A percentile compares a stretch with the other conserved stretches of the same genome.
These are phyloP conservation scores for Thalassiosira exigua DNA, from an alignment of 352 stramenopile species.

Conservation along the genomic window DNA sequence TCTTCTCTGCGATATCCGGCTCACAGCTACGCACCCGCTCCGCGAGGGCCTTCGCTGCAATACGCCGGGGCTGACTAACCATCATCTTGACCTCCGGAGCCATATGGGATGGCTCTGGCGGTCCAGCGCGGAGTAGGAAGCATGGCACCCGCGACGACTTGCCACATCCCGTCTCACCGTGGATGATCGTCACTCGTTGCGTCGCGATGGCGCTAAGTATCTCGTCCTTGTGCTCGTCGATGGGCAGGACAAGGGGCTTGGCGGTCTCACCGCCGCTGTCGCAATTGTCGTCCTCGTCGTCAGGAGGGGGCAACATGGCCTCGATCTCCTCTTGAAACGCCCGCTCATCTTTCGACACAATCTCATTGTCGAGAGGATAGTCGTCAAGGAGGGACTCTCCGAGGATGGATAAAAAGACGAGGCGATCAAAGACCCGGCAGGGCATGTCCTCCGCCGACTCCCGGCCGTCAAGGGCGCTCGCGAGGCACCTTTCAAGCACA, in stretches of 20 bases:
- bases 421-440: slow-evolving; percentile 30
- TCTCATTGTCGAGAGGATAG: slow-evolving; percentile 38
- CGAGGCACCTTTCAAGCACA: slow-evolving; percentile 63
- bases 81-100: slow-evolving; percentile 91
- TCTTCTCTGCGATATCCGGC: slow-evolving; percentile 65
- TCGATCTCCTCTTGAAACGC: slow-evolving; percentile 37
- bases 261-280: not conserved
- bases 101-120: slow-evolving; percentile 60
- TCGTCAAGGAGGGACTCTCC: slow-evolving; percentile 46
- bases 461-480: slow-evolving; percentile 20
- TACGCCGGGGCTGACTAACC: slow-evolving; percentile 93
- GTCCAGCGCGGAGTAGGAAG: slow-evolving; percentile 88
- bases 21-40: slow-evolving; percentile 85
- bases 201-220: slow-evolving; percentile 72
- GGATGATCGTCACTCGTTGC: slow-evolving; percentile 83
- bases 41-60: slow-evolving; percentile 92
- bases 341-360: slow-evolving; percentile 37
- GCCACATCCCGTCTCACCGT: slow-evolving; percentile 91
- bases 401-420: slow-evolving; percentile 37
- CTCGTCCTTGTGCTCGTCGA: slow-evolving; percentile 76
- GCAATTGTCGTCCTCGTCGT: slow-evolving; percentile 2
- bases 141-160: slow-evolving; percentile 95
- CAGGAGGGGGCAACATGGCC: not conserved
- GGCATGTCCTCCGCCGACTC: slow-evolving; percentile 31
- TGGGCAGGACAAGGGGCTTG: slow-evolving; percentile 59